Conservation (phyloP, 352 stramenopile genomes). For the Globisporangium alternatum region DNA sequence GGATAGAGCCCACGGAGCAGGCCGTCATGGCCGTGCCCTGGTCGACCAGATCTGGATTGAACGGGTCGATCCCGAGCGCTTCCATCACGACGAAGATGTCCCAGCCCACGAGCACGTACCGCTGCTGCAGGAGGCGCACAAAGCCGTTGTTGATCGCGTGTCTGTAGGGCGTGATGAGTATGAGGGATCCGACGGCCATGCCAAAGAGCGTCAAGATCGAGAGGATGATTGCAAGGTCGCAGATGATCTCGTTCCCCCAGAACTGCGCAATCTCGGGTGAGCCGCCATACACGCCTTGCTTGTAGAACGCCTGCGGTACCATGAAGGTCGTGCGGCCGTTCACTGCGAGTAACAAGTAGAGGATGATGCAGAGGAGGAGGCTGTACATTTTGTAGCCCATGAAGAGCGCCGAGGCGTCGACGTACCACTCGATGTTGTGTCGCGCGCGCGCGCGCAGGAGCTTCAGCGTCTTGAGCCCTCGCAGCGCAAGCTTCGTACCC, state of each 20-base stretch:
- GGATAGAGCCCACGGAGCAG: slow-evolving; percentile 35
- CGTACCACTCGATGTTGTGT: slow-evolving; percentile 14
- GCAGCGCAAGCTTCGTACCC: slow-evolving; percentile 4
- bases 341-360: neutral
- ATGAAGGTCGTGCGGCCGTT: neutral
- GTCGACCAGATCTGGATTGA: slow-evolving; percentile 22
- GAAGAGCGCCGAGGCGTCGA: slow-evolving; percentile 15
- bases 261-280: slow-evolving; percentile 33
- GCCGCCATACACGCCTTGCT: slow-evolving; percentile 34
- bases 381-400: slow-evolving; percentile 24
- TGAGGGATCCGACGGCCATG: neutral
- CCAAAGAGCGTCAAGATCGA: slow-evolving; percentile 17
- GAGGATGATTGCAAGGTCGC: slow-evolving; percentile 38
- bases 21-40: slow-evolving; percentile 19
- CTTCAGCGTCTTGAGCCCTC: slow-evolving; percentile 14
- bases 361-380: slow-evolving; percentile 3
- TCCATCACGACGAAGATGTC: slow-evolving; percentile 22
- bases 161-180: neutral
- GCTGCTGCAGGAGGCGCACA: neutral
- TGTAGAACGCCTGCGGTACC: slow-evolving; percentile 10
- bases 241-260: slow-evolving; percentile 54
- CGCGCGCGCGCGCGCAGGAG: neutral
- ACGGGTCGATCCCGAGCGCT: slow-evolving; percentile 49
- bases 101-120: slow-evolving; percentile 11
- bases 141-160: neutral